phyloP scores from a whole-genome alignment of 371 early-diverging fungal species.

The Actinomucor elegans region DNA sequence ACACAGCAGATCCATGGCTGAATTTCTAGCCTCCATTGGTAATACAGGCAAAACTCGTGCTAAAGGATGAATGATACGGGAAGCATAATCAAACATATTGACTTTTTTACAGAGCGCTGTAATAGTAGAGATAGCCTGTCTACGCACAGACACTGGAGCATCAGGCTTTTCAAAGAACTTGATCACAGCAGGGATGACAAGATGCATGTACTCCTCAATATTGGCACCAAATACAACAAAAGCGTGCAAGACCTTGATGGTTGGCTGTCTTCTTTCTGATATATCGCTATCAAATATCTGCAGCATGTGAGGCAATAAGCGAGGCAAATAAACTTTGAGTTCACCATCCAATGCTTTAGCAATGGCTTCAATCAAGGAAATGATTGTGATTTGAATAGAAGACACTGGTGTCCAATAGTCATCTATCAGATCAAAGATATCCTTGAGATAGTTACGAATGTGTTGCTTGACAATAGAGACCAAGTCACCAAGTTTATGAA shows the following conservation, averaged over 20 bases:
- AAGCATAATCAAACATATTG: constrained; percentile 87
- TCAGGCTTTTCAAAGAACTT: constrained; percentile 78
- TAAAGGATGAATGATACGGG: constrained; percentile 89
- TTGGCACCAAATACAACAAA: constrained; percentile 86
- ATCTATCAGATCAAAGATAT: constrained; percentile 78
- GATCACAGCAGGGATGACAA: constrained; percentile 89
- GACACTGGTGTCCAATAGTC: constrained; percentile 78
- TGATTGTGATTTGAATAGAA: constrained; percentile 77
- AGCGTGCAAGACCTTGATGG: constrained; percentile 80
- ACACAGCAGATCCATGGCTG: constrained; percentile 83
- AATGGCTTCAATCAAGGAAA: constrained; percentile 84
- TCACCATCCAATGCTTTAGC: constrained; percentile 87
- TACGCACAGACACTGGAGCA: constrained; percentile 64
- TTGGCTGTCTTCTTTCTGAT: constrained; percentile 71
- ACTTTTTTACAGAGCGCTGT: constrained; percentile 79
- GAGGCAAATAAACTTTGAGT: constrained; percentile 81
- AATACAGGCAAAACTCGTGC: constrained; percentile 71
- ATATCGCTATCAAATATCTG: constrained; percentile 81
- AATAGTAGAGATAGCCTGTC: constrained; percentile 77
- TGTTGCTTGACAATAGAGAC: constrained; percentile 91
- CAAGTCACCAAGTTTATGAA: constrained; percentile 82
- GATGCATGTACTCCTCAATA: constrained; percentile 92
- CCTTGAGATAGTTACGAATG: constrained; percentile 82
- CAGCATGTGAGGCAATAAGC: constrained; percentile 63
- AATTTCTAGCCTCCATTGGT: constrained; percentile 63